Base-by-base conservation (phyloP, 768 basidiomycete genomes). In the Rhizopogon vinicolor region DNA sequence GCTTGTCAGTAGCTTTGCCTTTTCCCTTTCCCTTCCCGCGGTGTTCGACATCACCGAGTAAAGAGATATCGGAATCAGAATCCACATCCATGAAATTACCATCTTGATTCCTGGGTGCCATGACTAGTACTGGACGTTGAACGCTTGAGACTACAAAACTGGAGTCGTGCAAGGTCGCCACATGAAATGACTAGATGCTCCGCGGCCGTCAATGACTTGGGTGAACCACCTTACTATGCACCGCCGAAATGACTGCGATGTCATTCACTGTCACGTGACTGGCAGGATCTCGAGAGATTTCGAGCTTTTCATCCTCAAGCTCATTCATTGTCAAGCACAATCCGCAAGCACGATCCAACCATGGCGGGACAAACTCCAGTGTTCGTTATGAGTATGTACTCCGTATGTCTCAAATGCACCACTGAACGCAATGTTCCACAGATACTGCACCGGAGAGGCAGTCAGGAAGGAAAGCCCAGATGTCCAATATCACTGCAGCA, bases 401-500 rank as follows among this genome's bases (percentile, higher is more conserved):
- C 3, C 5, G 12, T 8, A 1, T 0, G 12, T 9, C 8, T 43
- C 16, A 29, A 52, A 45, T n/a, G 5, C 42, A 3, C 46, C 7
- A 39, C 41, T 29, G n/a, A 22, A 9, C 14, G 14, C 18, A 28
- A 28, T 53, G 18, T 59, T 37, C 45, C 49, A 7, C 62, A 97
- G 94, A 97, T 78, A 84, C 93, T 53, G 92, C 89, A 63, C 95
- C 95, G 22, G 93, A 97, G 73, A 81, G 95, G 70, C 92, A 94
- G 72, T 87, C 90, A 22, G 95, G 95, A 45, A 81, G 94, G 61
- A 98, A 96, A 74, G 96, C 96, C 0, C 95, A 97, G 75, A 86
- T 90, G 57, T 94, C 93, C 39, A 98, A 98, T 70, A 98, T 98
- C 74, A 93, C 90, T 1, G 94, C 96, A 8, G 95, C 94, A 49